A percentile compares a stretch with the other conserved stretches of the same genome.
Evolutionary conservation across 176 grass and related monocot genomes (phyloP).

Genomic region (Olyra latifolia): DNA sequence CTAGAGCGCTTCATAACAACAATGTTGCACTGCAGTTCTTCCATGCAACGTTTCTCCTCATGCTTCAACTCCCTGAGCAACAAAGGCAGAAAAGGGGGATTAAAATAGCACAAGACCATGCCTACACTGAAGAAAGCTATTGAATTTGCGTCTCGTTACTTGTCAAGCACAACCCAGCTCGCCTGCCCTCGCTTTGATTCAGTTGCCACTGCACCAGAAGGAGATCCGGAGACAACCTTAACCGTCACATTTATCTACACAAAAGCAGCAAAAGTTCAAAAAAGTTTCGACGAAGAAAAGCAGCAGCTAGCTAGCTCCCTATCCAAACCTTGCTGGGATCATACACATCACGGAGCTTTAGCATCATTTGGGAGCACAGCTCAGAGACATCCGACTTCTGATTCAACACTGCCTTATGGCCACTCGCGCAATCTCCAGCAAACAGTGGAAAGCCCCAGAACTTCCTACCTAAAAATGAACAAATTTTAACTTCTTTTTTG

Average conservation of each 20-base stretch:
- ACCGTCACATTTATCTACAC: constrained; percentile 72
- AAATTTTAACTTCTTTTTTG: neutral
- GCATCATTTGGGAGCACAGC: constrained; percentile 76
- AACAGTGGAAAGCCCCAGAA: constrained; percentile 86
- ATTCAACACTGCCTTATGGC: constrained; percentile 49
- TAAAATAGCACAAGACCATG: neutral
- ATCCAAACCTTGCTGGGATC: constrained; percentile 64
- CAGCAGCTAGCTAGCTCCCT: neutral
- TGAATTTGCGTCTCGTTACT: constrained; percentile 35
- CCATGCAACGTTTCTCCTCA: constrained; percentile 78
- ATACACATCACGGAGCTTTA: constrained; percentile 62
- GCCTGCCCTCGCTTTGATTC: constrained; percentile 72
- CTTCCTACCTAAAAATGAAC: constrained; percentile 42
- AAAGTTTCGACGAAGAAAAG: neutral
- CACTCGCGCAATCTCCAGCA: constrained; percentile 73
- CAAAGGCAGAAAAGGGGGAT: neutral
- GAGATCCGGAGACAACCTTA: constrained; percentile 57
- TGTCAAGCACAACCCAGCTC: constrained; percentile 94
- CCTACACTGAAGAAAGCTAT: neutral
- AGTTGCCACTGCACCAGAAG: constrained; percentile 60
- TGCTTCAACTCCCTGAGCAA: constrained; percentile 71
- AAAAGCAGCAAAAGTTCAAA: neutral
- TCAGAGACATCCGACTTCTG: constrained; percentile 83
- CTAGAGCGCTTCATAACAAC: constrained; percentile 77
- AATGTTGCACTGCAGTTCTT: constrained; percentile 91